Evolutionary conservation across 2,329 filamentous ascomycete genomes (phyloP), one percentile per base, ranked within the genome.

Genomic region (Trichoderma gracile): DNA sequence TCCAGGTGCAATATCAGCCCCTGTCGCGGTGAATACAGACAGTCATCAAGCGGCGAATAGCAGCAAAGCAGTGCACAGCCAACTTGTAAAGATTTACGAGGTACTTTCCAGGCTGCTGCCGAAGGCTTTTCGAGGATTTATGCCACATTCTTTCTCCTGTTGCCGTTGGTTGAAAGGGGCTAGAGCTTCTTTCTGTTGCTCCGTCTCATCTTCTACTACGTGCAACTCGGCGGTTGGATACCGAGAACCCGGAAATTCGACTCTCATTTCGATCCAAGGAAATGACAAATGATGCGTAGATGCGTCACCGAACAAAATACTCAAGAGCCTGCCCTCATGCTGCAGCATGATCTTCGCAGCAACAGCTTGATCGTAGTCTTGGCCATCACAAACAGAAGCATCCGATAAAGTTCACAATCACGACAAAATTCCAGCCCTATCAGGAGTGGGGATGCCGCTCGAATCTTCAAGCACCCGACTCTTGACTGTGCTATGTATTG

Each of bases 361-460:
- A 27, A 12, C 53, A 6, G 33, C 38, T 45, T n/a, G 23, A 30
- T 45, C 12, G 33, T 52, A n/a, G 9, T 30, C 46, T 61, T 61
- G n/a, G 17, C 9, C 25, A 25, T 14, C 49, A 23, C n/a, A 46
- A 17, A 30, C n/a, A n/a, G 23, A 21, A 17, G 25, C 30, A 19
- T 40, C 30, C 30, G 40, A 45, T 45, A 23, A 21, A 40, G 21
- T 27, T 40, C 43, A 62, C 40, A 38, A n/a, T 25, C 49, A 38
- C 59, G 40, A 25, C 30, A 5, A 53, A 30, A 33, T 46, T 23
- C 40, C 47, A 53, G 58, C 47, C 58, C 58, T 53, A 62, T 40
- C 23, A 12, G 6, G 42, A 27, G 56, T 59, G 56, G 45, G 21
- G 53, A 45, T n/a, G 27, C 56, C 6, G 25, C 33, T 40, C 2